A percentile compares a stretch with the other conserved stretches of the same genome.
phyloP scores from a whole-genome alignment of 768 basidiomycete genomes.

The Russula lepida region DNA sequence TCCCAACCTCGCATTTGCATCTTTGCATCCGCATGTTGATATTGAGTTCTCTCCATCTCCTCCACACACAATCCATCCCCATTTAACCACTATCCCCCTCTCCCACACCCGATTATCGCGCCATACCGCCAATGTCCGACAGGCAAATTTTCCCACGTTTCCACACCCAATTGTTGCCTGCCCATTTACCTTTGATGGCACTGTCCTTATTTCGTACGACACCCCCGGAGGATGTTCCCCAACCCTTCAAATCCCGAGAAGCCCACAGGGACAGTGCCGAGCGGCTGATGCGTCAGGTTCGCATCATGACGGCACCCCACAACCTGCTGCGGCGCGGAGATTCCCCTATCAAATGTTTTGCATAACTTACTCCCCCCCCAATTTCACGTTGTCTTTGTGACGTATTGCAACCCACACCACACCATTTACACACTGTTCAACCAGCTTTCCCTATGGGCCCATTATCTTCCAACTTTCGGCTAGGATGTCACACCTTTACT shows the following conservation, averaged over 20 bases:
- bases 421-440: background rate
- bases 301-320: background rate
- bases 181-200: background rate
- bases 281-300: background rate
- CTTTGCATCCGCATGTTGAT: conserved; percentile 19
- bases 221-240: background rate
- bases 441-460: background rate
- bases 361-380: background rate
- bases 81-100: background rate
- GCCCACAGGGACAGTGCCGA: background rate
- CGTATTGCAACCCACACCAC: background rate
- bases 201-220: background rate
- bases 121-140: background rate
- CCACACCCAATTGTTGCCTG: background rate
- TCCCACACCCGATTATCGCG: background rate
- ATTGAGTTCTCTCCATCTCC: conserved; percentile 1
- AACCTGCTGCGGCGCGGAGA: background rate
- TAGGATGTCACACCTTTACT: background rate
- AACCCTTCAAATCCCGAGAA: background rate
- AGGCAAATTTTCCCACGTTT: conserved; percentile 5
- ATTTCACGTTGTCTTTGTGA: conserved; percentile 4
- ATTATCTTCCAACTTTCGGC: background rate
- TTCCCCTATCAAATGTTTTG: background rate
- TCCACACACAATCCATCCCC: background rate
- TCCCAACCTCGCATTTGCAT: conserved; percentile 15